Evolutionary conservation across 139 green algal genomes (phyloP), one percentile per base, ranked within the genome.

Genomic region (Chlorella sp.): DNA sequence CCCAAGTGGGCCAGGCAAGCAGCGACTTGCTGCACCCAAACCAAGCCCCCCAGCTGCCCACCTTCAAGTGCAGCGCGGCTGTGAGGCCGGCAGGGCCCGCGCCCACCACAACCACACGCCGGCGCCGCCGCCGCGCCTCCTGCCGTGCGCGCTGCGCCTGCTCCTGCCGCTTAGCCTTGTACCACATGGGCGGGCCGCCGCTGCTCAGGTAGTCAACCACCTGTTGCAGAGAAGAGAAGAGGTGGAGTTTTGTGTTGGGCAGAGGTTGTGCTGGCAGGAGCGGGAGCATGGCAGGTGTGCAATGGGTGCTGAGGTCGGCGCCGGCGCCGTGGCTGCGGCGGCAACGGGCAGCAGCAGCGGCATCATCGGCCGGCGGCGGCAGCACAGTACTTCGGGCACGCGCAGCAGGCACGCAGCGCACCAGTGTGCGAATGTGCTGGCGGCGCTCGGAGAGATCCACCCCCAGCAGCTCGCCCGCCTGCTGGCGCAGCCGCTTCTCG

Each of bases 81-180:
- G 91, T 89, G 63, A 98, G 89, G 9, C 96, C 96, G 16, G 96
- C 90, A 34, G 95, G 91, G 0, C 96, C 96, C 11, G 92, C 96
- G 4, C 96, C 96, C 26, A 98, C 82, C 3, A 98, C 92, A 17
- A 96, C 82, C 26, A 96, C 94, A 1, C 82, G 74, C 38, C 82
- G 81, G 38, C 56, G 57, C 57, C 81, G 63, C 47, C 82, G 79
- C 36, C 78, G 78, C 28, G 68, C 63, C 41, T 60, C 78, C 64
- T 41, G 68, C 82, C 75, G 67, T 84, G 62, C 74, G 68, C 39
- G 18, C 88, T 16, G 82, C 65, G 28, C 87, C 74, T 25, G 75
- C 73, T 68, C 73, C 84, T 36, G 71, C 74, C 20, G 73, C 75
- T 78, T 86, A 2, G 41, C 36, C 62, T 70, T 80, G 26, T n/a